phyloP scores from a whole-genome alignment of 2,329 filamentous ascomycete species.

The Trichoderma lentiforme region DNA sequence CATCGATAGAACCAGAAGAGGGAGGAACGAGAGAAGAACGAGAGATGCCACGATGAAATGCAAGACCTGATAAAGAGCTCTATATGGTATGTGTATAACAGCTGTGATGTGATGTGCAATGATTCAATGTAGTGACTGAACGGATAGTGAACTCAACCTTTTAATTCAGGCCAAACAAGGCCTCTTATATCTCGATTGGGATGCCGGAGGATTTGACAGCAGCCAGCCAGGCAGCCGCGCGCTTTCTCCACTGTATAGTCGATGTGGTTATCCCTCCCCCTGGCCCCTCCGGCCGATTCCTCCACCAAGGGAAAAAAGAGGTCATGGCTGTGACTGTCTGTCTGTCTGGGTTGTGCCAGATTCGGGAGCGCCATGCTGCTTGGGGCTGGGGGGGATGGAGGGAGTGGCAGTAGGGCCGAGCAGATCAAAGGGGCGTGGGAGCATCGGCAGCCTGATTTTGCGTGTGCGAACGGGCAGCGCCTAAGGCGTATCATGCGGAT shows the following conservation, averaged over 20 bases:
- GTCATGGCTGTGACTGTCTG: neutral
- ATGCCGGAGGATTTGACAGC: conserved; percentile 9
- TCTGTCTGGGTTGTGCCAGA: neutral
- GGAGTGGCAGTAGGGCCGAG: neutral
- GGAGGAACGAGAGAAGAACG: neutral
- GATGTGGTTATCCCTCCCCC: neutral
- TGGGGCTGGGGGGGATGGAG: neutral
- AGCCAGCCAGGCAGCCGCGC: conserved; percentile 16
- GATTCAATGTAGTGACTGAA: neutral
- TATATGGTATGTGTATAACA: neutral
- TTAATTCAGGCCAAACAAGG: conserved; percentile 13
- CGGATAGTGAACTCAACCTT: neutral
- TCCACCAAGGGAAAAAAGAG: neutral
- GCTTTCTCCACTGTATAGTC: conserved; percentile 5
- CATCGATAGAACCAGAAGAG: neutral
- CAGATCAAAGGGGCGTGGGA: neutral
- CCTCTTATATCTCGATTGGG: conserved; percentile 14
- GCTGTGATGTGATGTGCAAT: neutral
- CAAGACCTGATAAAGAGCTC: neutral
- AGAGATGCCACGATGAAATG: neutral
- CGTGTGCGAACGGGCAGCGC: neutral
- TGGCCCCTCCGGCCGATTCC: neutral
- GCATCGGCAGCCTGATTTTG: neutral
- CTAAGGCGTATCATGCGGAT: neutral
- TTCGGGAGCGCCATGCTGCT: neutral